Conservation (phyloP, 2,329 filamentous ascomycete genomes). For the Pseudocercospora eumusae region DNA sequence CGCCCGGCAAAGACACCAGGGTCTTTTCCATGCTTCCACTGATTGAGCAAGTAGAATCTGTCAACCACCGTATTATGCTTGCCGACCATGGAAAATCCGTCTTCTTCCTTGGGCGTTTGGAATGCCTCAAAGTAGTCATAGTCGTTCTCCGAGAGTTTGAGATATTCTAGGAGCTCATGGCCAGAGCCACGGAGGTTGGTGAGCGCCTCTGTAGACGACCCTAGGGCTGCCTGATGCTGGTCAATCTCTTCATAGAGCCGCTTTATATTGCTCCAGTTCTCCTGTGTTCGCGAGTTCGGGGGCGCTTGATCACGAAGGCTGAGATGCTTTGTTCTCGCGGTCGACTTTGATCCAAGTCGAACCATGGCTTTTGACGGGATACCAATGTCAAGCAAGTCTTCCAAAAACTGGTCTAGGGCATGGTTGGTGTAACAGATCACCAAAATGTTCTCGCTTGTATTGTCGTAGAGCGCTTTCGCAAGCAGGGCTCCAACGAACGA, state of each 20-base stretch:
- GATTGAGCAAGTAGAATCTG: background rate
- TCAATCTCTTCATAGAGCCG: background rate
- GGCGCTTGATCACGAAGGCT: conserved; percentile 61
- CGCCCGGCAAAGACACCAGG: background rate
- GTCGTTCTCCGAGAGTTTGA: background rate
- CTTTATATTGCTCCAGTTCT: background rate
- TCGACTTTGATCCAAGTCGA: conserved; percentile 61
- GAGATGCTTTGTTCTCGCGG: conserved; percentile 51
- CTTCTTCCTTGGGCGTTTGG: background rate
- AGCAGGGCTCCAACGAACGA: background rate
- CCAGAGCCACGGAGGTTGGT: background rate
- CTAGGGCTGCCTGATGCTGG: background rate
- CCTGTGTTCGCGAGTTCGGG: background rate
- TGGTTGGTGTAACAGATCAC: background rate
- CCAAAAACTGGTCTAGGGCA: background rate
- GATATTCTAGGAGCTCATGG: background rate
- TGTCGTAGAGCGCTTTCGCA: background rate
- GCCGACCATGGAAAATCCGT: background rate
- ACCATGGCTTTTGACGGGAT: conserved; percentile 55
- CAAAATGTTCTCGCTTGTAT: background rate
- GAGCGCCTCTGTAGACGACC: background rate
- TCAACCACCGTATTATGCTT: background rate
- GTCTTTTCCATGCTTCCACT: background rate
- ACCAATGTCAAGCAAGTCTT: conserved; percentile 56
- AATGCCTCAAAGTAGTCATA: background rate